phyloP scores from a whole-genome alignment of 73 alveolate species.

The Paramecium pentaurelia region DNA sequence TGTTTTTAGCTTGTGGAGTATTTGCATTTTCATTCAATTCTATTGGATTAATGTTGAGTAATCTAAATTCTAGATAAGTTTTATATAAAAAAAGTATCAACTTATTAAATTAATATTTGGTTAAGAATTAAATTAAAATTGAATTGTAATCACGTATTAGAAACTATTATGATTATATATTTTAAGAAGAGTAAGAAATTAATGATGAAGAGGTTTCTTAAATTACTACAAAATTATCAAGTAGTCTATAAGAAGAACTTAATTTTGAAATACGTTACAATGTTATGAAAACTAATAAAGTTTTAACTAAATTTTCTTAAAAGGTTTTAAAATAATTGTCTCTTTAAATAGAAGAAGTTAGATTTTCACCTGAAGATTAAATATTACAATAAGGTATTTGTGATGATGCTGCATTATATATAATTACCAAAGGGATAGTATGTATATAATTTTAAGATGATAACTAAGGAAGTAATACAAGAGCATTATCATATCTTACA shows the following conservation, averaged over 20 bases:
- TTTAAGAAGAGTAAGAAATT: constrained; percentile 56
- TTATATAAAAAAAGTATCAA: constrained; percentile 63
- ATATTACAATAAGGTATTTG: neutral
- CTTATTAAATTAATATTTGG: constrained; percentile 63
- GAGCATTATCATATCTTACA: neutral
- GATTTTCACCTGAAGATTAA: constrained; percentile 54
- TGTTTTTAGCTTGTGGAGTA: constrained; percentile 84
- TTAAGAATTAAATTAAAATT: constrained; percentile 65
- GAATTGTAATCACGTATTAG: constrained; percentile 66
- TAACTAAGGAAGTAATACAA: neutral
- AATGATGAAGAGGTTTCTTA: constrained; percentile 37
- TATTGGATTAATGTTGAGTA: constrained; percentile 70
- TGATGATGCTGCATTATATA: constrained; percentile 51
- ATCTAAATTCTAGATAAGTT: constrained; percentile 59
- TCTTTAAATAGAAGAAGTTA: constrained; percentile 39
- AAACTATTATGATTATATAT: constrained; percentile 73
- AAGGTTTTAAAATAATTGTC: neutral
- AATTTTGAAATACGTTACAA: constrained; percentile 29
- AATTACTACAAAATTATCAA: constrained; percentile 26
- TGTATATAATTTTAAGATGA: constrained; percentile 8
- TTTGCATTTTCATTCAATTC: constrained; percentile 84
- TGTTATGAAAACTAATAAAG: constrained; percentile 3
- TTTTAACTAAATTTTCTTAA: neutral
- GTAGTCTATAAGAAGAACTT: neutral
- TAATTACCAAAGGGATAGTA: constrained; percentile 41